These are phyloP conservation scores for Penicillium tannophilum DNA, from an alignment of 495 filamentous ascomycete genomes.

Conservation along the genomic window DNA sequence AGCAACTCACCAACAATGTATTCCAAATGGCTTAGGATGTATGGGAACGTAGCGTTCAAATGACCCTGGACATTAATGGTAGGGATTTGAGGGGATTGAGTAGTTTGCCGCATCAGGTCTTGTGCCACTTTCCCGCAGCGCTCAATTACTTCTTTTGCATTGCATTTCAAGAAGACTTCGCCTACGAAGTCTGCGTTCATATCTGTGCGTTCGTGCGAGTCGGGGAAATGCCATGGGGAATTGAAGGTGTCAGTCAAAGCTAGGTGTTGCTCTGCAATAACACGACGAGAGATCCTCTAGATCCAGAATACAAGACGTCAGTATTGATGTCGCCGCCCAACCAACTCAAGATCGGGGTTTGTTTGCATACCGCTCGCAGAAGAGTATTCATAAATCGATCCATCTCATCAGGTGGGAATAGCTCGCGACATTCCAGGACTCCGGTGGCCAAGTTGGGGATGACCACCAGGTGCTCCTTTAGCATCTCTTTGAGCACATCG, in stretches of 20 bases:
- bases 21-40: constrained; percentile 92
- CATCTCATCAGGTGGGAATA: constrained; percentile 75
- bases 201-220: constrained; percentile 64
- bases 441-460: constrained; percentile 95
- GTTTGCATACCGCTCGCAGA: constrained; percentile 72
- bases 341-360: neutral
- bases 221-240: constrained; percentile 86
- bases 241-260: constrained; percentile 97
- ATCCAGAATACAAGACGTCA: neutral
- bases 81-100: constrained; percentile 68
- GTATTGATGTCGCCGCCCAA: neutral
- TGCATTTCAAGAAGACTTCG: constrained; percentile 93
- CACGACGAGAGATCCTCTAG: constrained; percentile 88
- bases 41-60: constrained; percentile 87
- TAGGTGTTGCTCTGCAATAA: constrained; percentile 97
- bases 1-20: constrained; percentile 97
- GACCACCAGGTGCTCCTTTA: constrained; percentile 87
- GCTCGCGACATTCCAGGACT: constrained; percentile 79
- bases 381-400: constrained; percentile 96
- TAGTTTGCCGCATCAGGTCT: constrained; percentile 68
- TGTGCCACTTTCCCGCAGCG: constrained; percentile 74
- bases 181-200: constrained; percentile 85
- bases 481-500: constrained; percentile 71
- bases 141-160: constrained; percentile 85
- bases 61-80: constrained; percentile 86